Evolutionary conservation across 176 grass and related monocot species (phyloP), one percentile per base, ranked within the genome.

Genomic region (Ananas comosus): DNA sequence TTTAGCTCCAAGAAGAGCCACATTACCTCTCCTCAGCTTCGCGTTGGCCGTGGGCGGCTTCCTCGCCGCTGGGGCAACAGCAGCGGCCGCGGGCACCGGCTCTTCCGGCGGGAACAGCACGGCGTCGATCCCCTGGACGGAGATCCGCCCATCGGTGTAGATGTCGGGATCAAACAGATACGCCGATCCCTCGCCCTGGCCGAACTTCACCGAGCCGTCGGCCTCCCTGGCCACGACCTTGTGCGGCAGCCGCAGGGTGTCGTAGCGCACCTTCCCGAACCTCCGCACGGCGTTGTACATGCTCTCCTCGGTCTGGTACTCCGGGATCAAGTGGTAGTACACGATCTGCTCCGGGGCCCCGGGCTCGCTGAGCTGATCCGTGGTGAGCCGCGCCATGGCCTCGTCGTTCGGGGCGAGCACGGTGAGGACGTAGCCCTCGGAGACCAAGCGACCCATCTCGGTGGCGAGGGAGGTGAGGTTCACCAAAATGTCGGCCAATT

Each of bases 281-380:
- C 91, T 23, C 2, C 87, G 63, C 0, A 96, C 87, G 1, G 82
- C 84, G 79, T 91, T 90, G 87, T 90, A 96, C 84, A 96, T 88
- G 81, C 82, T 91, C 70, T 96, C 91, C 76, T 90, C 91, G 13
- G 87, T 96, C 76, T 96, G 91, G 67, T 91, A 91, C 81, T 88
- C 91, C 0, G 87, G 87, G 11, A 96, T 67, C 79, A 96, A 76
- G 79, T 96, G 87, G 84, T 85, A 96, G 77, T 91, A 91, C 53
- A 96, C 75, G 27, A 96, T 91, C 75, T 87, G 77, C 79, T 96
- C 87, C 9, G 84, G 87, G 6, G 91, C 85, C 0, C 91, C 91
- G 0, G 91, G 84, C 63, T 90, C 84, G 50, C 76, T 85, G 42
- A 88, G 79, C 70, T 88, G 87, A 74, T 90, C 84, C 1, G 84